Evolutionary conservation across 169 alveolate species (phyloP).

Genomic region (Perkinsus marinus): DNA sequence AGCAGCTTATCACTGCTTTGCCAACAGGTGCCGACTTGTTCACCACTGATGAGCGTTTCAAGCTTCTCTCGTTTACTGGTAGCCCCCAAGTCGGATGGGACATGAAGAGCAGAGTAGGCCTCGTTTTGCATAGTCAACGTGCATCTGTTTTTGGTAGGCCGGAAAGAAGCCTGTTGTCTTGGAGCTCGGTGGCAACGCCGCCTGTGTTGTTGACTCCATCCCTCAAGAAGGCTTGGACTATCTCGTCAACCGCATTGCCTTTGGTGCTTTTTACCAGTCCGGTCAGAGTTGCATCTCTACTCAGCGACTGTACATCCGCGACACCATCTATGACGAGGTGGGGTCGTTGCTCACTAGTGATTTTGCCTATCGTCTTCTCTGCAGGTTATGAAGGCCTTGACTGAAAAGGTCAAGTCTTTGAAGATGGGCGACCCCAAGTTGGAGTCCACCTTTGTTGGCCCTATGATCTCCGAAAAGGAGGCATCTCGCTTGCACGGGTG

Average conservation of each 20-base stretch:
- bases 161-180: neutral
- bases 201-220: neutral
- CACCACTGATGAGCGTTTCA: neutral
- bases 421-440: conserved; percentile 1
- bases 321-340: neutral
- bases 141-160: neutral
- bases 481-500: neutral
- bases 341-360: neutral
- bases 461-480: neutral
- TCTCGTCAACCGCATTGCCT: neutral
- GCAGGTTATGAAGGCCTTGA: neutral
- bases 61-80: neutral
- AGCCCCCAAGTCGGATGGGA: neutral
- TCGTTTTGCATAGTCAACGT: neutral
- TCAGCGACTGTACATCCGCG: neutral
- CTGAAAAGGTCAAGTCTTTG: neutral
- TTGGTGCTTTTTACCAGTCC: neutral
- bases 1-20: neutral
- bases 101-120: neutral
- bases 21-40: neutral
- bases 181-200: conserved; percentile 3
- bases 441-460: neutral
- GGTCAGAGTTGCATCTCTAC: neutral
- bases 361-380: neutral
- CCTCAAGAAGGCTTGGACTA: neutral